These are phyloP conservation scores for Cicer cuneatum DNA, from an alignment of 306 rosid genomes.

Conservation along the genomic window DNA sequence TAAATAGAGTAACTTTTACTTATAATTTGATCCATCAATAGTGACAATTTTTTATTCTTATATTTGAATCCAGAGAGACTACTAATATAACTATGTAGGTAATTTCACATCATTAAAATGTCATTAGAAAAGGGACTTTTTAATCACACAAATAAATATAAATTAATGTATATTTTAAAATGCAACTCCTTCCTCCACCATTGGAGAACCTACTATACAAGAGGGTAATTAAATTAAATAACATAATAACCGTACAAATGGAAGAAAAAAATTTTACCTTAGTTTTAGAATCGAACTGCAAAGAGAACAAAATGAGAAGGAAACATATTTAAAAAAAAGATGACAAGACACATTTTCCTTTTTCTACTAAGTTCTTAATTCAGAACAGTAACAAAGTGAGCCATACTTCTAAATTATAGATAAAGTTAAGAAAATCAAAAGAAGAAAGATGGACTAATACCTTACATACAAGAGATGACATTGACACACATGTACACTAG, in stretches of 20 bases:
- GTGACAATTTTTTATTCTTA: too few species aligned
- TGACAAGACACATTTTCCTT: conserved; percentile 34
- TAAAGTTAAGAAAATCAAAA: conserved; percentile 23
- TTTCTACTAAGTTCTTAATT: conserved; percentile 25
- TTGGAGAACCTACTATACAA: neutral
- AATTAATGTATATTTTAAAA: neutral
- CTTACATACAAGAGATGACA: conserved; percentile 23
- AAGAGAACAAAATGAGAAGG: conserved; percentile 32
- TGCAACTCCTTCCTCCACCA: conserved; percentile 18
- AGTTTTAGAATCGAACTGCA: conserved; percentile 15
- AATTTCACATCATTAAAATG: neutral
- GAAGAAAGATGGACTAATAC: conserved; percentile 31
- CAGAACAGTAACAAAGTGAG: conserved; percentile 35
- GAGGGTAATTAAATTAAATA: neutral
- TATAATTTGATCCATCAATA: too few species aligned
- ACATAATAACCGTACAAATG: conserved; percentile 16
- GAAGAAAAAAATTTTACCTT: neutral
- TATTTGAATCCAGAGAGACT: too few species aligned
- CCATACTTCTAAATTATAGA: conserved; percentile 8
- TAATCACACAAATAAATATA: neutral
- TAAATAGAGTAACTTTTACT: too few species aligned
- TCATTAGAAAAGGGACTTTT: neutral
- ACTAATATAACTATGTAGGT: too few species aligned
- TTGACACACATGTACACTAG: conserved; percentile 4
- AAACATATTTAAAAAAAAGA: conserved; percentile 1